Evolutionary conservation across 768 basidiomycete species (phyloP).

Genomic region (Paxillus involutus): DNA sequence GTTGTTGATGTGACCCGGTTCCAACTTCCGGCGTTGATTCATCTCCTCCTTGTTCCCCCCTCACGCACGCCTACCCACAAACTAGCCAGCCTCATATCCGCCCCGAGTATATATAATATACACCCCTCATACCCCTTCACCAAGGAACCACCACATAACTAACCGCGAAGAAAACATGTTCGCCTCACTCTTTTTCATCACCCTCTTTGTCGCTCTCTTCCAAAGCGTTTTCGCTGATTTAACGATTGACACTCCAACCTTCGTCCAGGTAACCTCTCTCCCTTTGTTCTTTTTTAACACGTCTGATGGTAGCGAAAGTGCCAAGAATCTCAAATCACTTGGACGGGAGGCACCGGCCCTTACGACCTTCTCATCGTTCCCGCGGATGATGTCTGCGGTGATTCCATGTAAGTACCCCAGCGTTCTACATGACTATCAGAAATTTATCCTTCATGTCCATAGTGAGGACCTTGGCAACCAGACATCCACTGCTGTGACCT

Average conservation of each 20-base stretch:
- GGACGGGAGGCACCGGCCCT: conserved; percentile 46
- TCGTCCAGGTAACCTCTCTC: conserved; percentile 50
- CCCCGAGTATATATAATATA: conserved; percentile 16
- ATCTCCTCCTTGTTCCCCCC: background rate
- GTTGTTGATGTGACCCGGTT: background rate
- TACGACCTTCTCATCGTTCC: conserved; percentile 61
- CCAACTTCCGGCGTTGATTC: background rate
- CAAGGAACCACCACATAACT: background rate
- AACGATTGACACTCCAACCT: conserved; percentile 47
- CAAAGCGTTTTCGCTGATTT: conserved; percentile 54
- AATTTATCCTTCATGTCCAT: conserved; percentile 8
- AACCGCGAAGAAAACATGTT: conserved; percentile 52
- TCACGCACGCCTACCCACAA: background rate
- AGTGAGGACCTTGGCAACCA: conserved; percentile 65
- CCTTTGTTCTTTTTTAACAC: background rate
- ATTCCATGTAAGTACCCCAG: conserved; percentile 48
- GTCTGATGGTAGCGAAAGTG: conserved; percentile 44
- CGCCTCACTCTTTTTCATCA: conserved; percentile 73
- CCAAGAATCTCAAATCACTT: conserved; percentile 45
- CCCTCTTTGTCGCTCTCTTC: conserved; percentile 62
- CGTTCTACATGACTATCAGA: background rate
- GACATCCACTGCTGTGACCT: conserved; percentile 41
- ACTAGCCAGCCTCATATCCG: conserved; percentile 16
- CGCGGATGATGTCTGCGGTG: conserved; percentile 55
- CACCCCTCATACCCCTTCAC: background rate